These are phyloP conservation scores for Rhododendron henanense DNA, from an alignment of 148 eudicot species.

Conservation along the genomic window DNA sequence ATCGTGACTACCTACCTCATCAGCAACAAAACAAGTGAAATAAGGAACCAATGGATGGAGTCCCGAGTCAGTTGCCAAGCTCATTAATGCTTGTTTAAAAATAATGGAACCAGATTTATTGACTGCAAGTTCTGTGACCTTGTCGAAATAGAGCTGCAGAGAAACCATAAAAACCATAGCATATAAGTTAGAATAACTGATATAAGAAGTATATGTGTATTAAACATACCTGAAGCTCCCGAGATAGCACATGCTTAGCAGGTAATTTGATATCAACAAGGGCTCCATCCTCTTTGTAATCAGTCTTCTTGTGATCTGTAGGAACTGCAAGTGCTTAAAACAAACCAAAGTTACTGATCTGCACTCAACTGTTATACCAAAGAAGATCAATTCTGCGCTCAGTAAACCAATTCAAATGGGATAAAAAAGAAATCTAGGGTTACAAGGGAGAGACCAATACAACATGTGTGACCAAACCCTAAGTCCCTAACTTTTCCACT, in stretches of 20 bases:
- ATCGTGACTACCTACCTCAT: slow-evolving; percentile 40
- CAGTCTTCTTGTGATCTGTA: slow-evolving; percentile 35
- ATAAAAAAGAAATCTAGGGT: background rate
- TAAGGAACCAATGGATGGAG: slow-evolving; percentile 75
- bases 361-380: background rate
- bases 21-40: slow-evolving; percentile 64
- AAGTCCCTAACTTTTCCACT: background rate
- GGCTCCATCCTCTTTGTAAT: slow-evolving; percentile 44
- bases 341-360: background rate
- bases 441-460: background rate
- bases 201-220: background rate
- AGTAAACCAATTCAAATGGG: background rate
- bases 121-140: slow-evolving; percentile 63
- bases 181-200: slow-evolving; percentile 1
- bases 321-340: slow-evolving; percentile 24
- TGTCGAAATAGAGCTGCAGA: slow-evolving; percentile 63
- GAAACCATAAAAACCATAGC: background rate
- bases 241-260: slow-evolving; percentile 61
- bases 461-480: background rate
- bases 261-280: slow-evolving; percentile 68
- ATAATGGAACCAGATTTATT: slow-evolving; percentile 50
- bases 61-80: slow-evolving; percentile 77
- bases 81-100: slow-evolving; percentile 66
- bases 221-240: slow-evolving; percentile 67
- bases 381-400: background rate